These are phyloP conservation scores for Talaromyces albobiverticillius DNA, from an alignment of 2,329 filamentous ascomycete species.

Conservation along the genomic window DNA sequence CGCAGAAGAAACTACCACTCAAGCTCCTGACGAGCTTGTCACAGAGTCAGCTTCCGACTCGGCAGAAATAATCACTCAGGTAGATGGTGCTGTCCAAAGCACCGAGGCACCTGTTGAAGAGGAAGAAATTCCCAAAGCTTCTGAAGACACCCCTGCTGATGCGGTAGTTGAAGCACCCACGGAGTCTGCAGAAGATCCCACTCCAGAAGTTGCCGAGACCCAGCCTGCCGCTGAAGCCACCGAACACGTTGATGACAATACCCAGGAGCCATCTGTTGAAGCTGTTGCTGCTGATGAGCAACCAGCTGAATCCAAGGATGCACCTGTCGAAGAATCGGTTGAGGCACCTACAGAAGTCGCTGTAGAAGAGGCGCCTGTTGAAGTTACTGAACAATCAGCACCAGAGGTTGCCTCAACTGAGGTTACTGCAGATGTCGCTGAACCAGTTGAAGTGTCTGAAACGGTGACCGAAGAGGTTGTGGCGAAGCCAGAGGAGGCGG, in stretches of 20 bases:
- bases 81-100: neutral
- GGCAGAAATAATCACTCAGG: neutral
- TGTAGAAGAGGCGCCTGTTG: constrained; percentile 9
- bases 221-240: constrained; percentile 9
- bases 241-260: neutral
- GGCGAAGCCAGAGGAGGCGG: neutral
- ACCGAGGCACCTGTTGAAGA: neutral
- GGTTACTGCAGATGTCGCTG: constrained; percentile 1
- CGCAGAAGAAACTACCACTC: neutral
- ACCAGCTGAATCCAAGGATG: neutral
- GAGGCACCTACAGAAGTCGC: neutral
- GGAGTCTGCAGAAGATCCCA: neutral
- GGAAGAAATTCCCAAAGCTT: neutral
- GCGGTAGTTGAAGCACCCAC: neutral
- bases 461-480: constrained; percentile 4
- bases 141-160: neutral
- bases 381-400: constrained; percentile 7
- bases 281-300: constrained; percentile 4
- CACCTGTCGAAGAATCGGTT: constrained; percentile 9
- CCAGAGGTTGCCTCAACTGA: constrained; percentile 12
- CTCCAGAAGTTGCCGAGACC: neutral
- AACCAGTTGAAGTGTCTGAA: constrained; percentile 2
- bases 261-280: constrained; percentile 3
- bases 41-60: neutral
- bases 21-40: neutral